A percentile compares a stretch with the other conserved stretches of the same genome.
phyloP scores from a whole-genome alignment of 257 asterid genomes.

The Solanum dulcamara region DNA sequence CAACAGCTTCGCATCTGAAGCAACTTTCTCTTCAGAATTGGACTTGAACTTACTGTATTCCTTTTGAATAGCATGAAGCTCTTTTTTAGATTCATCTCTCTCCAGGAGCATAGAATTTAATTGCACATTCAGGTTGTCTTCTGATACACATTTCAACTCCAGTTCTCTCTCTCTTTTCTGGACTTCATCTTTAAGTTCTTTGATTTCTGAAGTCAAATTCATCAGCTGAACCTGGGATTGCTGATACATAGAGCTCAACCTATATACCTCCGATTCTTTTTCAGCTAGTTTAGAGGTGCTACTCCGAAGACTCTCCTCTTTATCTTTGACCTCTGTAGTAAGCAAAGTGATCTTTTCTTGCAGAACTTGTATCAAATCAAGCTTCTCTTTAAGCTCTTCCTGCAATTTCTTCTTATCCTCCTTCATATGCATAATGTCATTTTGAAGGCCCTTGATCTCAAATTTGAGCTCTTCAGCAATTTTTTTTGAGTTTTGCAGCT shows the following conservation, averaged over 20 bases:
- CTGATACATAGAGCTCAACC: slow-evolving; percentile 19
- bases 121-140: slow-evolving; percentile 26
- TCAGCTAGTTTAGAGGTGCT: slow-evolving; percentile 28
- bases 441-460: slow-evolving; percentile 32
- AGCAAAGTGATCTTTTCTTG: slow-evolving; percentile 47
- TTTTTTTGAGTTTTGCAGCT: slow-evolving; percentile 36
- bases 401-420: slow-evolving; percentile 41
- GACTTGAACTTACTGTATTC: slow-evolving; percentile 40
- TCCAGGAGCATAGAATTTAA: slow-evolving; percentile 23
- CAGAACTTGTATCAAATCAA: slow-evolving; percentile 28
- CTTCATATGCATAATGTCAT: slow-evolving; percentile 16
- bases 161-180: slow-evolving; percentile 37
- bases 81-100: slow-evolving; percentile 30
- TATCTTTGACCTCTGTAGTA: slow-evolving; percentile 44
- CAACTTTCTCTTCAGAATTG: slow-evolving; percentile 30
- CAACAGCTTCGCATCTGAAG: slow-evolving; percentile 46
- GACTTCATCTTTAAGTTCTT: slow-evolving; percentile 29
- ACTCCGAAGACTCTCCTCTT: slow-evolving; percentile 24
- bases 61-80: slow-evolving; percentile 21
- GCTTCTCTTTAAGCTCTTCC: slow-evolving; percentile 47
- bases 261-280: slow-evolving; percentile 33
- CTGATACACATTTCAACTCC: slow-evolving; percentile 29
- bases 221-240: slow-evolving; percentile 31
- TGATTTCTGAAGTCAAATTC: slow-evolving; percentile 29
- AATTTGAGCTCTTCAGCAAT: slow-evolving; percentile 31